A percentile compares a stretch with the other conserved stretches of the same genome.
Evolutionary conservation across 1,284 basidiomycete genomes (phyloP).

Genomic region (Trichosporon sp.): DNA sequence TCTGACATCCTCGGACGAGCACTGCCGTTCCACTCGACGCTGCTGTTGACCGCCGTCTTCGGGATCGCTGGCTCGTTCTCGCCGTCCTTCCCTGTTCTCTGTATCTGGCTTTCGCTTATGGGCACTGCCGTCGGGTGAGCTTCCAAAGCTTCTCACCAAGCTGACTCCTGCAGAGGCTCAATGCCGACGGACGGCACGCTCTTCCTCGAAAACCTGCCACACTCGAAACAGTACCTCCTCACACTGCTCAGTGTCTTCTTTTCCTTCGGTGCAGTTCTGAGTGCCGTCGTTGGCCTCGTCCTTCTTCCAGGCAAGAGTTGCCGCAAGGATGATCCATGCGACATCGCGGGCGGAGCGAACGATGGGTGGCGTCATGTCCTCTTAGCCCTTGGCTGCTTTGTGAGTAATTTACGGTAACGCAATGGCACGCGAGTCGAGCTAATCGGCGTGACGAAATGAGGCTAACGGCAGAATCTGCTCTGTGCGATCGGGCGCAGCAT

Average conservation of each 20-base stretch:
- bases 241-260: slow-evolving; percentile 96
- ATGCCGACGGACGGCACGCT: slow-evolving; percentile 97
- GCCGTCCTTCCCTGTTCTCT: slow-evolving; percentile 65
- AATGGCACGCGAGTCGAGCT: too few relatives aligned
- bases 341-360: slow-evolving; percentile 60
- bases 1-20: slow-evolving; percentile 80
- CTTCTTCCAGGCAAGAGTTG: slow-evolving; percentile 76
- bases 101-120: slow-evolving; percentile 73
- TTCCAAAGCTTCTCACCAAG: background rate
- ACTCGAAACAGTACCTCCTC: slow-evolving; percentile 82
- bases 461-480: slow-evolving; percentile 60
- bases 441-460: too few relatives aligned
- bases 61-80: slow-evolving; percentile 75
- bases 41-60: slow-evolving; percentile 84
- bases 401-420: slow-evolving; percentile 49
- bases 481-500: slow-evolving; percentile 83
- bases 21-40: slow-evolving; percentile 83
- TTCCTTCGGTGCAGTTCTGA: slow-evolving; percentile 78
- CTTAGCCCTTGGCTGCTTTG: slow-evolving; percentile 63
- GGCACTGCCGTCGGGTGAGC: slow-evolving; percentile 70
- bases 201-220: slow-evolving; percentile 88
- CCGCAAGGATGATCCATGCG: slow-evolving; percentile 42
- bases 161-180: slow-evolving; percentile 52
- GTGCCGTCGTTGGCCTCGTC: slow-evolving; percentile 69
- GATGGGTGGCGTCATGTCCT: slow-evolving; percentile 82